Evolutionary conservation across 2,329 filamentous ascomycete species (phyloP).

Genomic region (Metarhizium rileyi): DNA sequence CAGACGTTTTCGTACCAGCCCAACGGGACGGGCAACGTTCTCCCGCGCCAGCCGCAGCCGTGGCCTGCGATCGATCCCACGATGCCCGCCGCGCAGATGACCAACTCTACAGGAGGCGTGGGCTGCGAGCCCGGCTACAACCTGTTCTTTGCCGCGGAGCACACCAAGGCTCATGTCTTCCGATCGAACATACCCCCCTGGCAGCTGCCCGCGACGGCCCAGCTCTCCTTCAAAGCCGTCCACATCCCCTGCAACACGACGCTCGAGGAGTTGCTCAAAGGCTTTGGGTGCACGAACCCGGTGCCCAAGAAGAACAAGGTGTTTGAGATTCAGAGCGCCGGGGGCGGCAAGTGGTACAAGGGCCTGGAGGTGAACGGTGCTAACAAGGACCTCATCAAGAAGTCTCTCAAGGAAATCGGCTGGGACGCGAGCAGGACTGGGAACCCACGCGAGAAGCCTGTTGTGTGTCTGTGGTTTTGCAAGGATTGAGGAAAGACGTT

Average conservation of each 20-base stretch:
- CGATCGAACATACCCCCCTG: constrained; percentile 41
- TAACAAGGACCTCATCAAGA: constrained; percentile 35
- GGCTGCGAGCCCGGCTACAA: constrained; percentile 54
- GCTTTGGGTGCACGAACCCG: constrained; percentile 46
- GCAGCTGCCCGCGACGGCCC: constrained; percentile 33
- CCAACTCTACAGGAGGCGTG: constrained; percentile 46
- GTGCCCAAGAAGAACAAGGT: constrained; percentile 43
- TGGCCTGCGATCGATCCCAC: constrained; percentile 32
- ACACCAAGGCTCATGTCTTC: constrained; percentile 52
- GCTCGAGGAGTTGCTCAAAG: constrained; percentile 45
- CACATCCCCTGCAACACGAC: constrained; percentile 44
- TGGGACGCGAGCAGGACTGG: constrained; percentile 47
- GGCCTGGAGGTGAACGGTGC: constrained; percentile 42
- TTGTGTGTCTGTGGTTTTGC: constrained; percentile 52
- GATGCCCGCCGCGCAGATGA: constrained; percentile 44
- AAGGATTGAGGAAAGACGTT: constrained; percentile 35
- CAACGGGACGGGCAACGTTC: constrained; percentile 25
- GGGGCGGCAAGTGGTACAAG: constrained; percentile 49
- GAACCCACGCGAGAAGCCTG: constrained; percentile 35
- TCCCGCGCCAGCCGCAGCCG: constrained; percentile 30
- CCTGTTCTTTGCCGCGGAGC: constrained; percentile 48
- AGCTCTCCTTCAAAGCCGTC: constrained; percentile 37
- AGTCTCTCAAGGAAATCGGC: constrained; percentile 45
- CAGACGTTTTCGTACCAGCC: constrained; percentile 25
- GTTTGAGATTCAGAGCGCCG: constrained; percentile 45